These are phyloP conservation scores for Scleroderma citrinum DNA, from an alignment of 768 basidiomycete genomes.

Conservation along the genomic window DNA sequence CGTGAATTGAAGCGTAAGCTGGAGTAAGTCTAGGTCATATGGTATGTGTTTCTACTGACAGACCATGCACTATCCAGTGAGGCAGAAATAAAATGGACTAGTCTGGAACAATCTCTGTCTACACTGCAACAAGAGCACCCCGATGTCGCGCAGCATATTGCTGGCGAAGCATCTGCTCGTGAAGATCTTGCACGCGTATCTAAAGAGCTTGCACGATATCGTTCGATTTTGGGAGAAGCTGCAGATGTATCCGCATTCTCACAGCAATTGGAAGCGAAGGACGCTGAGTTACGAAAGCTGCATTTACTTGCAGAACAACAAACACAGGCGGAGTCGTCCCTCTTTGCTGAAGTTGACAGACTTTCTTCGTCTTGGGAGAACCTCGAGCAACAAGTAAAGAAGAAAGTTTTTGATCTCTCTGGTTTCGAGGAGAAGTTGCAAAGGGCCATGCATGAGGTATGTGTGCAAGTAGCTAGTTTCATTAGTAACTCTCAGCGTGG, in stretches of 20 bases:
- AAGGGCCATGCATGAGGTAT: conserved; percentile 64
- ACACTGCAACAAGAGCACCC: conserved; percentile 43
- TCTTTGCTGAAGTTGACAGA: conserved; percentile 82
- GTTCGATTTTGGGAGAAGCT: conserved; percentile 56
- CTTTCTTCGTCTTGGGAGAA: conserved; percentile 84
- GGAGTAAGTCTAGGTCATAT: conserved; percentile 35
- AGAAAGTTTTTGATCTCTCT: conserved; percentile 79
- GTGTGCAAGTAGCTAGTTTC: conserved; percentile 15
- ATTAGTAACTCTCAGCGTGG: not conserved
- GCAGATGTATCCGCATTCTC: conserved; percentile 49
- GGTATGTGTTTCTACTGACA: not conserved
- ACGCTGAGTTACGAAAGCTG: conserved; percentile 58
- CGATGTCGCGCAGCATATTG: conserved; percentile 45
- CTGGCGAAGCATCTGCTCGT: conserved; percentile 45
- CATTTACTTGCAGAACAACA: conserved; percentile 61
- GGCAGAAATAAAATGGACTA: conserved; percentile 43
- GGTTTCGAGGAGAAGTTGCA: conserved; percentile 66
- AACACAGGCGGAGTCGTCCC: conserved; percentile 59
- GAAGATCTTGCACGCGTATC: conserved; percentile 42
- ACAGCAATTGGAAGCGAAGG: conserved; percentile 55
- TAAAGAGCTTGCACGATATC: conserved; percentile 54
- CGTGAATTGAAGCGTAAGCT: conserved; percentile 49
- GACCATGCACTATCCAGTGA: conserved; percentile 34
- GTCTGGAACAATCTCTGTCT: conserved; percentile 47
- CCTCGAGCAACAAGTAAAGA: conserved; percentile 73